Evolutionary conservation across 2,329 filamentous ascomycete genomes (phyloP), one percentile per base, ranked within the genome.

Genomic region (Paraphoma chrysanthemicola): DNA sequence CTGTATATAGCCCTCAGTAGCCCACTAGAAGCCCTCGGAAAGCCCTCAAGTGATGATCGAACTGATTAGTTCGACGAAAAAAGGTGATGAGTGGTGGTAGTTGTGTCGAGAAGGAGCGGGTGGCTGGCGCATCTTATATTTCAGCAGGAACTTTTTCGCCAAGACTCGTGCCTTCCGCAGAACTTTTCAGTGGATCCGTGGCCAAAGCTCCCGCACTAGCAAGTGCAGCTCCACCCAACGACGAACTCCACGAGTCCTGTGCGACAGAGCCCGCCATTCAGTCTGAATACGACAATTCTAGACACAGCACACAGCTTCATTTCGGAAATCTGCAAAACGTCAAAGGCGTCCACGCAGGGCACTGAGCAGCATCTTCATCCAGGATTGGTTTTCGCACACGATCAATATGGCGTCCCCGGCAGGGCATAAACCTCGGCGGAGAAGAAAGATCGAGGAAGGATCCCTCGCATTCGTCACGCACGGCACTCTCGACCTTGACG

Each of bases 401-500:
- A n/a, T 14, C 29, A 12, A 39, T 36, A 44, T 47, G 44, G 31
- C 41, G 53, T 77, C 72, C 53, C 72, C 72, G 36, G 68, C 71
- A 31, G 63, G 68, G 30, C 75, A 79, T 54, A 79, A 78, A 60
- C 77, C 81, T 53, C 74, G 81, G 18, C 77, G 76, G 61, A 78
- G 79, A 66, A 75, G 78, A 58, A 79, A 75, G 62, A 74, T 75
- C 23, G 78, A 80, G 48, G 69, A 77, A 23, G 71, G 73, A 39
- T 74, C 70, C 30, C 72, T 75, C 57, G 75, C 74, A 54, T 68
- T 75, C 54, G 68, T 77, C 7, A 74, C 69, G 63, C 75, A 82
- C 68, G 80, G 79, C 36, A 79, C 80, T 4, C 71, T 81, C 54
- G 70, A 75, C 44, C 56, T 81, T 56, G 79, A 83, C 59, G 56